phyloP scores from a whole-genome alignment of 2,329 filamentous ascomycete species.

The Dothideomycetidae sp. region DNA sequence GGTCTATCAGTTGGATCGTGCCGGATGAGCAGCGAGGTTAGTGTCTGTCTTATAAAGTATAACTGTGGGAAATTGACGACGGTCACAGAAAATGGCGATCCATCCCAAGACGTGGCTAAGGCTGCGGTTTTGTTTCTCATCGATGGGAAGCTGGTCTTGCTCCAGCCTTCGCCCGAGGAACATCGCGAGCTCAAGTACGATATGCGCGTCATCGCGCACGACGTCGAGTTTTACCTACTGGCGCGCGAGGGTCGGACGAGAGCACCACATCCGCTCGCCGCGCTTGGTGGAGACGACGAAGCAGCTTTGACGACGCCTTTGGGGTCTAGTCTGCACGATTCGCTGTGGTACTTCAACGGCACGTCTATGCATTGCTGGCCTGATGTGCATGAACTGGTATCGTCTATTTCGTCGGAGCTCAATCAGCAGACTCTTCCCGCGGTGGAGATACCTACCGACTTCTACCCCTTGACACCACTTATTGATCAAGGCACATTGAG shows the following conservation, averaged over 20 bases:
- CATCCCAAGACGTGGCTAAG: slow-evolving; percentile 84
- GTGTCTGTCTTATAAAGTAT: too few species aligned
- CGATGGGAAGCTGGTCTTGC: slow-evolving; percentile 84
- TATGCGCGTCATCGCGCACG: slow-evolving; percentile 91
- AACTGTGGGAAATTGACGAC: too few species aligned
- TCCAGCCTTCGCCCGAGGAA: slow-evolving; percentile 74
- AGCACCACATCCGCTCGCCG: slow-evolving; percentile 40
- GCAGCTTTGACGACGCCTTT: background rate
- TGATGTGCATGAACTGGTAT: slow-evolving; percentile 70
- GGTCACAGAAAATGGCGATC: slow-evolving; percentile 70
- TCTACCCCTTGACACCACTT: slow-evolving; percentile 80
- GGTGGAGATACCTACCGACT: slow-evolving; percentile 74
- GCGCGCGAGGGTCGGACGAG: slow-evolving; percentile 53
- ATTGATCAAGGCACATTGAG: slow-evolving; percentile 82
- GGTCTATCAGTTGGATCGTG: slow-evolving; percentile 88
- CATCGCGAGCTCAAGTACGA: slow-evolving; percentile 86
- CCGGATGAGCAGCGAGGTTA: slow-evolving; percentile 72
- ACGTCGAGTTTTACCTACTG: slow-evolving; percentile 86
- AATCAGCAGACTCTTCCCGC: slow-evolving; percentile 57
- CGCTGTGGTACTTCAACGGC: slow-evolving; percentile 89
- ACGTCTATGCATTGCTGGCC: slow-evolving; percentile 76
- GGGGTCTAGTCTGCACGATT: slow-evolving; percentile 55
- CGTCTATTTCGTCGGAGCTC: slow-evolving; percentile 50
- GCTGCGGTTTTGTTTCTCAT: slow-evolving; percentile 94
- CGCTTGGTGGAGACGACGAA: slow-evolving; percentile 12